phyloP scores from a whole-genome alignment of 441 rosid genomes.

The Rhodomyrtus psidioides region DNA sequence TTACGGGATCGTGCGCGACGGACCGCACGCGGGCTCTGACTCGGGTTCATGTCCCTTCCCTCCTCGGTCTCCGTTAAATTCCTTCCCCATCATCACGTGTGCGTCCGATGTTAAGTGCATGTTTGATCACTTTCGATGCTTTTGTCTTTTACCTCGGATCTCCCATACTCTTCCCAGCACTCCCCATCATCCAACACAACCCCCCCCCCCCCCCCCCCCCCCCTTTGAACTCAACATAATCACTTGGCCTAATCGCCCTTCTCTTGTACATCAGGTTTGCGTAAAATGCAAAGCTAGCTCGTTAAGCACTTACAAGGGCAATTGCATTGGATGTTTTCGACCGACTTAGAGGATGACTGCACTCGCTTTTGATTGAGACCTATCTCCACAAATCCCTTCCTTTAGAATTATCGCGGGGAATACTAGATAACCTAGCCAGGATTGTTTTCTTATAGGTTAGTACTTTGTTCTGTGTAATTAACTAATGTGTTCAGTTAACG shows the following conservation, averaged over 20 bases:
- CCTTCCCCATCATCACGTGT: background rate
- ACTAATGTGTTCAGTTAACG: no score
- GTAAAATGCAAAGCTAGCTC: no score
- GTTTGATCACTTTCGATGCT: background rate
- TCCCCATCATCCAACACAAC: background rate
- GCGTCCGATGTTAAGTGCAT: background rate
- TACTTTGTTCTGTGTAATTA: no score
- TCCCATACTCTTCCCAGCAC: background rate
- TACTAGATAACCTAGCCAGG: background rate
- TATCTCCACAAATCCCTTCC: background rate
- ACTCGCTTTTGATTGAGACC: background rate
- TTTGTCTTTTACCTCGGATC: background rate
- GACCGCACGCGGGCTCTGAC: constrained; percentile 33
- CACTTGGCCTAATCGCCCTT: background rate
- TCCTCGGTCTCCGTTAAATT: background rate
- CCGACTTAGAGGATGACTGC: background rate
- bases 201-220: no score
- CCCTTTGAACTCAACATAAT: background rate
- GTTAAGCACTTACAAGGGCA: no score
- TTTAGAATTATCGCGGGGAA: no score
- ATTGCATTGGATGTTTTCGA: background rate
- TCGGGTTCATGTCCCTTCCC: background rate
- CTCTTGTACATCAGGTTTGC: background rate
- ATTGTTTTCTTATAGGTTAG: no score
- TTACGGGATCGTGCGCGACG: constrained; percentile 39